Evolutionary conservation across 305 asterid species (phyloP).

Genomic region (Fraxinus baroniana): DNA sequence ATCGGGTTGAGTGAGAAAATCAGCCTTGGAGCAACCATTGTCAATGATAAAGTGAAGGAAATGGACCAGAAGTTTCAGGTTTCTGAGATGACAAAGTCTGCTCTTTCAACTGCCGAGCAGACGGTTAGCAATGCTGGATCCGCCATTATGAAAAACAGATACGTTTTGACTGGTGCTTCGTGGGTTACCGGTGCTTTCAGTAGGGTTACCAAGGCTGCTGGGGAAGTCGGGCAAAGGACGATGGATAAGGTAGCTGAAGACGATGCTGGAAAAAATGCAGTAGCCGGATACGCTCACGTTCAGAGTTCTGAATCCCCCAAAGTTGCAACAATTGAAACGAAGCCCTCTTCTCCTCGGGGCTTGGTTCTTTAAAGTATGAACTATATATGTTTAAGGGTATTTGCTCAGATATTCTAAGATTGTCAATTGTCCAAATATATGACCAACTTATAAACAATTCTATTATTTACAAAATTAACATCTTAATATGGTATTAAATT

Average conservation of each 20-base stretch:
- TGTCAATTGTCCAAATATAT: background rate
- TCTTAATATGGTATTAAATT: background rate
- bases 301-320: slow-evolving; percentile 10
- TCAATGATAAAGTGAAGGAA: slow-evolving; percentile 69
- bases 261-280: slow-evolving; percentile 38
- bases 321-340: slow-evolving; percentile 26
- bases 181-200: slow-evolving; percentile 78
- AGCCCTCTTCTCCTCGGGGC: slow-evolving; percentile 54
- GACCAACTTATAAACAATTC: background rate
- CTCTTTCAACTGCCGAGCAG: slow-evolving; percentile 66
- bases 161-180: slow-evolving; percentile 57
- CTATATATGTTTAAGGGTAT: slow-evolving; percentile 17
- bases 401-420: background rate
- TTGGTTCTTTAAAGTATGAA: slow-evolving; percentile 45
- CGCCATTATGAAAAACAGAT: slow-evolving; percentile 71
- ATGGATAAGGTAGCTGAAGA: slow-evolving; percentile 64
- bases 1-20: slow-evolving; percentile 70
- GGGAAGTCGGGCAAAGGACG: slow-evolving; percentile 67
- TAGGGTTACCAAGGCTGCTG: slow-evolving; percentile 62
- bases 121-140: slow-evolving; percentile 66
- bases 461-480: background rate
- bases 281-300: slow-evolving; percentile 39
- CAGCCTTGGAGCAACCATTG: slow-evolving; percentile 55
- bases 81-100: slow-evolving; percentile 67
- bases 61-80: slow-evolving; percentile 75